Conservation (phyloP, 73 alveolate species). For the Effrenium voratum region DNA sequence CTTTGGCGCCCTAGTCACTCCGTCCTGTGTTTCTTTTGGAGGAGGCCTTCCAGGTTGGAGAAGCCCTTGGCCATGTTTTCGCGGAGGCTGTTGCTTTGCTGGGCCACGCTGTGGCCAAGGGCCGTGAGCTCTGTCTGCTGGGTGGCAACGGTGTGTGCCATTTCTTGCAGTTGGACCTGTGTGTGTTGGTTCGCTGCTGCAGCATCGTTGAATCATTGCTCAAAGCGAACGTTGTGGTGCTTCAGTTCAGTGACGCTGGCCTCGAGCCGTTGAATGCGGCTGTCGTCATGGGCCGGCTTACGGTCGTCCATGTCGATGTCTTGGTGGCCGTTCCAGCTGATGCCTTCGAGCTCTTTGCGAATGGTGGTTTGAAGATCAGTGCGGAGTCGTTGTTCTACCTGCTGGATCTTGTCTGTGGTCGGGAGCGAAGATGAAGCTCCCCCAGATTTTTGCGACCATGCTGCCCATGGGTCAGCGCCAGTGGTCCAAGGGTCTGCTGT, state of each 20-base stretch:
- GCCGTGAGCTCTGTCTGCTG: not conserved
- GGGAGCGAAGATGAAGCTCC: not conserved
- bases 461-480: not conserved
- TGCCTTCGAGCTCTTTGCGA: not conserved
- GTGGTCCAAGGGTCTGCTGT: not conserved
- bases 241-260: not conserved
- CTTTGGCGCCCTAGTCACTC: not conserved
- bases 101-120: not conserved
- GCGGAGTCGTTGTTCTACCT: not conserved
- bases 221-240: not conserved
- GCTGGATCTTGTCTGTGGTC: not conserved
- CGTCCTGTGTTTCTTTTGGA: not conserved
- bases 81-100: not conserved
- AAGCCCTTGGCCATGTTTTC: not conserved
- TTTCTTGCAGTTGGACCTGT: too few species aligned
- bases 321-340: too few species aligned
- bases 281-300: not conserved
- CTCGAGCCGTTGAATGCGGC: not conserved
- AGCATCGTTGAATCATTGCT: not conserved
- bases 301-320: not conserved
- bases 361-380: not conserved
- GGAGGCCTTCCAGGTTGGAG: not conserved
- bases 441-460: not conserved
- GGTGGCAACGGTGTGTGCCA: not conserved
- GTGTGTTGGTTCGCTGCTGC: not conserved